A percentile compares a stretch with the other conserved stretches of the same genome.
These are phyloP conservation scores for Scytalidium sp. DNA, from an alignment of 2,329 filamentous ascomycete genomes.

Conservation along the genomic window DNA sequence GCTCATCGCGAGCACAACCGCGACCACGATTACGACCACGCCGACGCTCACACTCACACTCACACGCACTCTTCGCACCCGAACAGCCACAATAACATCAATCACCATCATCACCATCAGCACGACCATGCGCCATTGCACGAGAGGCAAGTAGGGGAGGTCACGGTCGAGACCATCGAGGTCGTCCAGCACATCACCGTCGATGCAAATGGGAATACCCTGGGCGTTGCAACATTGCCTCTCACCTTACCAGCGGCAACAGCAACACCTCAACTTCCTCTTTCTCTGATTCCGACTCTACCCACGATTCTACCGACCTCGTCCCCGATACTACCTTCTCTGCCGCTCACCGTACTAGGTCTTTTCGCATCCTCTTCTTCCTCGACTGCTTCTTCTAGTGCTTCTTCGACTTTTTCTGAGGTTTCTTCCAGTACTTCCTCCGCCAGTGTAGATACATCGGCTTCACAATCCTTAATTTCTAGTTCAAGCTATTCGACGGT, in stretches of 20 bases:
- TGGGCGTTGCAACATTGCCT: conserved; percentile 15
- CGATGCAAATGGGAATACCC: conserved; percentile 23
- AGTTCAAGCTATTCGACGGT: conserved; percentile 13
- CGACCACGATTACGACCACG: conserved; percentile 15
- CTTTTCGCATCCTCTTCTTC: not conserved
- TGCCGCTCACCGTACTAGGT: not conserved
- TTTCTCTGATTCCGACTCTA: not conserved
- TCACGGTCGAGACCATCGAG: conserved; percentile 7
- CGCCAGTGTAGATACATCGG: conserved; percentile 2
- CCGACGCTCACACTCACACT: conserved; percentile 18
- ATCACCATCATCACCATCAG: not conserved
- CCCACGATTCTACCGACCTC: not conserved
- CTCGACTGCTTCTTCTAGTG: not conserved
- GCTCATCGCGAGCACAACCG: conserved; percentile 28
- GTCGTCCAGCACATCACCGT: conserved; percentile 27
- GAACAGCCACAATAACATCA: too few relatives aligned
- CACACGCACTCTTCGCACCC: not conserved
- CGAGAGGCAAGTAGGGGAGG: not conserved
- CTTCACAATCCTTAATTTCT: conserved; percentile 21
- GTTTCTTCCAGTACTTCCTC: conserved; percentile 1
- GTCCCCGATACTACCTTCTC: not conserved
- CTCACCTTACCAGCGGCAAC: conserved; percentile 11
- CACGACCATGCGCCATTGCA: not conserved
- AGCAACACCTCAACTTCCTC: not conserved
- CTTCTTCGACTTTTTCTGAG: not conserved